Percentiles rank a stretch among this genome's conserved stretches.
Evolutionary conservation across 768 basidiomycete species (phyloP).

Genomic region (Mycena rebaudengoi): DNA sequence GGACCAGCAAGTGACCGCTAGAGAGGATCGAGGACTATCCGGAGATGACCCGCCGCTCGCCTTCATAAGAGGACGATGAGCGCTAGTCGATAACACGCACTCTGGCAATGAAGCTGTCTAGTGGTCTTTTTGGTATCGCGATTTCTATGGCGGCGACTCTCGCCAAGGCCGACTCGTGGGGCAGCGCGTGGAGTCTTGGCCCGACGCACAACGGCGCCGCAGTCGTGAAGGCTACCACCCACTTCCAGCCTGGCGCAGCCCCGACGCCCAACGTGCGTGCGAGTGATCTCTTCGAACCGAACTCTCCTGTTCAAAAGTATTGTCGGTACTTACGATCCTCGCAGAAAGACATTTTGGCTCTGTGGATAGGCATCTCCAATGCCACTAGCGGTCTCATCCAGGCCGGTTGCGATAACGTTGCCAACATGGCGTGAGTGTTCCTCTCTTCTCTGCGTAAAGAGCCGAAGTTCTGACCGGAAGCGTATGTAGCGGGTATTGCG

Average conservation of each 20-base stretch:
- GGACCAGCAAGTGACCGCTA: too few relatives aligned
- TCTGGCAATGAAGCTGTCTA: too few relatives aligned
- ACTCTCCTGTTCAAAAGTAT: neutral
- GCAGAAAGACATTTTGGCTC: conserved; percentile 5
- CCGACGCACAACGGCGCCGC: conserved; percentile 1
- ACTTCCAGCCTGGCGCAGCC: neutral
- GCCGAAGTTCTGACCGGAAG: neutral
- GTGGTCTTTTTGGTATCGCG: too few relatives aligned
- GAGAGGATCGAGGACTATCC: too few relatives aligned
- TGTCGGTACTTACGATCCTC: too few relatives aligned
- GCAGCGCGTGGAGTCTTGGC: neutral
- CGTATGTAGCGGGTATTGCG: too few relatives aligned
- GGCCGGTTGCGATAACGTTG: conserved; percentile 1
- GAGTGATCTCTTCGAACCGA: neutral
- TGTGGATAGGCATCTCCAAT: conserved; percentile 19
- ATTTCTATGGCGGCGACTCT: too few relatives aligned
- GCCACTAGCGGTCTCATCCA: conserved; percentile 22
- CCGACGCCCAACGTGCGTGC: neutral
- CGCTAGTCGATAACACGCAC: too few relatives aligned
- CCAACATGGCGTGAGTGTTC: neutral
- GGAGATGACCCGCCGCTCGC: too few relatives aligned
- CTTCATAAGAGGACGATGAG: too few relatives aligned
- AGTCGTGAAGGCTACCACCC: neutral
- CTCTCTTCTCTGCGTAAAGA: too few relatives aligned
- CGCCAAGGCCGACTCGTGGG: conserved; percentile 8